Evolutionary conservation across 2,329 filamentous ascomycete genomes (phyloP).

Genomic region (Plectosphaerella sp.): DNA sequence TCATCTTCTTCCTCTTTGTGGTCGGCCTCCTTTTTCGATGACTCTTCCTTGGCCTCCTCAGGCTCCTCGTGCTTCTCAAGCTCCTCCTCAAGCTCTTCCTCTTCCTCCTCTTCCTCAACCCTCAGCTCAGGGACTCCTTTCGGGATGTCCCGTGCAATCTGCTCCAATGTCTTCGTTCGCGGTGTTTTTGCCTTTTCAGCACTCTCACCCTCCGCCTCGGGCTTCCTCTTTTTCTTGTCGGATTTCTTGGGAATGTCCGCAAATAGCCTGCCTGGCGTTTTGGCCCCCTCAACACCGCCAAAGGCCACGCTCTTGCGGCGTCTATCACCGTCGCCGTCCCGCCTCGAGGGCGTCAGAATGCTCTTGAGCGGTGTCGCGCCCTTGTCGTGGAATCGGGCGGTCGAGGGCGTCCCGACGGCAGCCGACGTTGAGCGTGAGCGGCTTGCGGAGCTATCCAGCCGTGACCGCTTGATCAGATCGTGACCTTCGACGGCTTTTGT

Average conservation of each 20-base stretch:
- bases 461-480: not conserved
- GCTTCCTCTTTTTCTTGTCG: constrained; percentile 18
- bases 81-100: constrained; percentile 6
- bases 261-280: constrained; percentile 40
- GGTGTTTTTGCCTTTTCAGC: constrained; percentile 3
- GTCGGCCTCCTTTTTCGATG: constrained; percentile 23
- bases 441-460: not conserved
- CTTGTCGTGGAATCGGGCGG: not conserved
- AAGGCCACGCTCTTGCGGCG: constrained; percentile 54
- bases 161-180: not conserved
- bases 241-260: constrained; percentile 43
- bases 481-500: constrained; percentile 7
- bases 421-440: constrained; percentile 7
- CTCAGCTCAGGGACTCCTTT: no score
- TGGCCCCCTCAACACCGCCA: constrained; percentile 21
- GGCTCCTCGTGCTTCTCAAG: not conserved
- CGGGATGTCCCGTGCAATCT: not conserved
- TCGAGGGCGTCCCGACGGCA: constrained; percentile 10
- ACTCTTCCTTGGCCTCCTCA: not conserved
- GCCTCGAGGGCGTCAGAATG: constrained; percentile 52
- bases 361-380: constrained; percentile 36
- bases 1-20: constrained; percentile 18
- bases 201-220: constrained; percentile 8
- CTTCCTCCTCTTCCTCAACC: constrained; percentile 3
- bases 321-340: constrained; percentile 23